A percentile compares a stretch with the other conserved stretches of the same genome.
Evolutionary conservation across 23 red algal species (phyloP).

Genomic region (Gracilaria domingensis): DNA sequence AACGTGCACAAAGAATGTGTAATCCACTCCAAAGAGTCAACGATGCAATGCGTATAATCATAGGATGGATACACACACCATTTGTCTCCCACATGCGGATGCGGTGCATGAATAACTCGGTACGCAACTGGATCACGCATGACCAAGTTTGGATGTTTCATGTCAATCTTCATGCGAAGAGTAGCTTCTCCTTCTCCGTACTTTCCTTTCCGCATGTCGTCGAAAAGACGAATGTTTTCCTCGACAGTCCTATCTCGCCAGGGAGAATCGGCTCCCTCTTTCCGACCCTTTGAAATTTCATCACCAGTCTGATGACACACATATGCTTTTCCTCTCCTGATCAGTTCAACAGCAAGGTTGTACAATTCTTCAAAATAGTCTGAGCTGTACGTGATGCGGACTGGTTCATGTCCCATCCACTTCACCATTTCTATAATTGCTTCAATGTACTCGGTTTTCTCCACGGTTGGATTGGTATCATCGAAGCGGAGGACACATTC

Average conservation of each 20-base stretch:
- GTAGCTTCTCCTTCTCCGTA: constrained; percentile 92
- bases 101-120: constrained; percentile 86
- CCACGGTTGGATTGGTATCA: constrained; percentile 97
- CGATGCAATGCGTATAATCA: constrained; percentile 99
- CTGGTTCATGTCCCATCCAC: constrained; percentile 96
- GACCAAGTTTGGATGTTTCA: constrained; percentile 85
- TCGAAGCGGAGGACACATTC: constrained; percentile 96
- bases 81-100: constrained; percentile 90
- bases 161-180: constrained; percentile 99
- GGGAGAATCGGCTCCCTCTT: constrained; percentile 82
- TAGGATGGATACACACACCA: constrained; percentile 99
- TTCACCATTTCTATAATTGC: constrained; percentile 91
- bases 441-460: constrained; percentile 91
- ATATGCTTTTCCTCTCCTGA: constrained; percentile 91
- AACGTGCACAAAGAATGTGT: constrained; percentile 98
- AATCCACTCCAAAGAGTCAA: constrained; percentile 99
- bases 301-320: constrained; percentile 96
- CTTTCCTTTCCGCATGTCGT: constrained; percentile 92
- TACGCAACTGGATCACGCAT: constrained; percentile 99
- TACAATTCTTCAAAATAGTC: constrained; percentile 98
- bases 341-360: constrained; percentile 88
- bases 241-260: constrained; percentile 90
- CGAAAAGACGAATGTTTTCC: constrained; percentile 88
- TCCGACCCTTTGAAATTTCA: constrained; percentile 85
- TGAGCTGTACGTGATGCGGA: constrained; percentile 90